A percentile compares a stretch with the other conserved stretches of the same genome.
These are phyloP conservation scores for Przewalskia tangutica DNA, from an alignment of 257 asterid genomes.

Conservation along the genomic window DNA sequence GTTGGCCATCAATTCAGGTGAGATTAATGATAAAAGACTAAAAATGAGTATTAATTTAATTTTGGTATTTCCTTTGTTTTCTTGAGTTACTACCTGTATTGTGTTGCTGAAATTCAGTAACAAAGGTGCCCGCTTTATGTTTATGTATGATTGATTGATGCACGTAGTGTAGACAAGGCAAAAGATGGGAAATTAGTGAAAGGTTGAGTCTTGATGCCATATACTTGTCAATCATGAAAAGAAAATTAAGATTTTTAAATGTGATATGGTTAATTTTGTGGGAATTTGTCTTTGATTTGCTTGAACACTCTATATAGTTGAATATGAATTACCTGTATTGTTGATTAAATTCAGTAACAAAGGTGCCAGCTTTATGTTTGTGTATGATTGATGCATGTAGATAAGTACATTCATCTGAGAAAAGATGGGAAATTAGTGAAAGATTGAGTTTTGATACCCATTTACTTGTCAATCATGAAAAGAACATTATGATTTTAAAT, in stretches of 20 bases:
- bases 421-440: neutral
- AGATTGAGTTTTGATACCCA: neutral
- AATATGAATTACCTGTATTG: neutral
- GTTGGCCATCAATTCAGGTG: conserved; percentile 46
- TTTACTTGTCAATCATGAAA: neutral
- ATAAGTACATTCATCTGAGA: neutral
- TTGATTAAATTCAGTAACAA: neutral
- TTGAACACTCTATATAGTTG: neutral
- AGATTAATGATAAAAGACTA: neutral
- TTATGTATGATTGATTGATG: neutral
- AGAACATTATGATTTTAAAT: neutral
- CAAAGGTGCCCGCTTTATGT: neutral
- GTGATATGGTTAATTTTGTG: neutral
- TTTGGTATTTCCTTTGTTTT: neutral
- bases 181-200: neutral
- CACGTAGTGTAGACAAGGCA: neutral
- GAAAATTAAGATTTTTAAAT: neutral
- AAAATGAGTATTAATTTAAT: neutral
- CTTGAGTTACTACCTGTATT: neutral
- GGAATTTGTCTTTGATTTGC: neutral
- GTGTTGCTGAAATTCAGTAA: neutral
- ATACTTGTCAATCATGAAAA: neutral
- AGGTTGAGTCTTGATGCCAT: neutral
- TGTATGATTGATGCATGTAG: neutral
- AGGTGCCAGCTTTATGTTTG: neutral